Conservation (phyloP, 1,284 basidiomycete genomes). For the Cryptococcus jaspeensis region DNA sequence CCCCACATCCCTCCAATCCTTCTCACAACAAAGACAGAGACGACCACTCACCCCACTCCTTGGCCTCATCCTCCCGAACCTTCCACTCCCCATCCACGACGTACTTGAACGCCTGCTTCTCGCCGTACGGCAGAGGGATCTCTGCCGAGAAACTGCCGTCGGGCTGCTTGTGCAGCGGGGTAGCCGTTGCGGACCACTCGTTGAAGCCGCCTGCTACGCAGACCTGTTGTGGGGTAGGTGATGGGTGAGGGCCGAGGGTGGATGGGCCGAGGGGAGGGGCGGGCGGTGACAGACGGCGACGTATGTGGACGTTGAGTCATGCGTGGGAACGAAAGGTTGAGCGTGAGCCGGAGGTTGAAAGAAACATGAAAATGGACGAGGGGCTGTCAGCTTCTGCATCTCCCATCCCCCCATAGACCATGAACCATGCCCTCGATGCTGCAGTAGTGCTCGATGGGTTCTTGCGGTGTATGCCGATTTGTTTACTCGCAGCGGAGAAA, state of each 20-base stretch:
- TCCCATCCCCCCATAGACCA: background rate
- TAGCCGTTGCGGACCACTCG: constrained; percentile 46
- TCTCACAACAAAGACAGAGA: background rate
- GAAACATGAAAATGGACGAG: background rate
- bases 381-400: background rate
- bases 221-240: constrained; percentile 28
- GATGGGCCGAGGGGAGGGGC: background rate
- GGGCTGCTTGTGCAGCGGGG: constrained; percentile 38
- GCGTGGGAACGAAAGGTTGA: background rate
- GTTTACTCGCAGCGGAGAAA: background rate
- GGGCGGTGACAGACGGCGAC: background rate
- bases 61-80: constrained; percentile 51
- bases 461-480: background rate
- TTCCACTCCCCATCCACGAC: constrained; percentile 52
- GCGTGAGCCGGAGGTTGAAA: background rate
- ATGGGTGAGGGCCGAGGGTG: background rate
- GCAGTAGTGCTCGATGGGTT: background rate
- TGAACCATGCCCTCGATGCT: background rate
- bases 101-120: constrained; percentile 52
- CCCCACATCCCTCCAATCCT: background rate
- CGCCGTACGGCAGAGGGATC: constrained; percentile 44
- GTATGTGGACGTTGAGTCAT: background rate
- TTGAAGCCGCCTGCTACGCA: constrained; percentile 50
- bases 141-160: constrained; percentile 42
- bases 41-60: constrained; percentile 49